These are phyloP conservation scores for Neltuma alba DNA, from an alignment of 306 rosid species.

Conservation along the genomic window DNA sequence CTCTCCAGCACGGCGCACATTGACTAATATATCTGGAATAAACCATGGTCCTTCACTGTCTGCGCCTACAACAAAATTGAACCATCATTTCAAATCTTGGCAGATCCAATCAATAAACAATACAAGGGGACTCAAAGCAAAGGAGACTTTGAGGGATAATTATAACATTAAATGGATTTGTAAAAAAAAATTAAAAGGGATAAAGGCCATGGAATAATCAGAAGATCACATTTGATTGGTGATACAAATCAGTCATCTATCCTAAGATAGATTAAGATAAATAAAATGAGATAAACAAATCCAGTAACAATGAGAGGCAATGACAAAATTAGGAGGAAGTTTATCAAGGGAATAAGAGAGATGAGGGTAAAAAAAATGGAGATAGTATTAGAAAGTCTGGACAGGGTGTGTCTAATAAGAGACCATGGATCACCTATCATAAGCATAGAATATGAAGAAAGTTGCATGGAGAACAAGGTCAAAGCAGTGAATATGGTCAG, in stretches of 20 bases:
- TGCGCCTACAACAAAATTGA: constrained; percentile 65
- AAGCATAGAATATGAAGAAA: not conserved
- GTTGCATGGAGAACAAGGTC: not conserved
- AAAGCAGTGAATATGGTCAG: not conserved
- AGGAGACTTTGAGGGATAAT: not conserved
- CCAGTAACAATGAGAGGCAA: constrained; percentile 7
- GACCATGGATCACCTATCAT: too few species aligned
- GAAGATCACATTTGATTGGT: not conserved
- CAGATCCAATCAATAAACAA: not conserved
- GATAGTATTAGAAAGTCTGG: not conserved
- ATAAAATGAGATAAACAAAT: not conserved
- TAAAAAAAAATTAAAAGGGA: constrained; percentile 13
- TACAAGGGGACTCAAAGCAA: not conserved
- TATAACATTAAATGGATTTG: not conserved
- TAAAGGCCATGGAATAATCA: constrained; percentile 25
- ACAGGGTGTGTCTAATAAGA: not conserved
- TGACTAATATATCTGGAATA: constrained; percentile 87
- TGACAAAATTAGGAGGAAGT: not conserved
- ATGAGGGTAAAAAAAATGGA: not conserved
- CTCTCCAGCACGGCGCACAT: constrained; percentile 76
- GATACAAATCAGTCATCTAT: not conserved
- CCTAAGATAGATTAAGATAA: not conserved
- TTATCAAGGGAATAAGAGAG: not conserved
- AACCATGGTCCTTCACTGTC: constrained; percentile 90
- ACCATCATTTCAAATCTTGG: constrained; percentile 18